Base-by-base conservation (phyloP, 169 alveolate genomes). In the Plasmodium malariae region DNA sequence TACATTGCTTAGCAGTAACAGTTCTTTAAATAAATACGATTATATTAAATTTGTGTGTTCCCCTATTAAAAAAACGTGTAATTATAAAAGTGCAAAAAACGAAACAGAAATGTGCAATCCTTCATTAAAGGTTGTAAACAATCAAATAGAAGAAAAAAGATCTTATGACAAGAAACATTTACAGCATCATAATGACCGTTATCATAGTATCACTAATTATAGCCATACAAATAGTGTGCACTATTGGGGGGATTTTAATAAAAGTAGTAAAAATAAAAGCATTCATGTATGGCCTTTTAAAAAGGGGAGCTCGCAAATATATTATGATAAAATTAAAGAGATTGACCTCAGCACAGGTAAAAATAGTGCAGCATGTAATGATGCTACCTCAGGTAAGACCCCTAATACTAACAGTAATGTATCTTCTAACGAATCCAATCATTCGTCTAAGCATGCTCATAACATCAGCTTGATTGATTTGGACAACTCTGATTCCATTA, bases 11-110 rank as follows among this genome's bases (percentile, higher is more conserved):
- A 62, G 17, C 21, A 40, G 51, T 24, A 34, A 36, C 71, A 43
- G 36, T 54, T 49, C 83, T 21, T 65, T 83, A 40, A 67, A 83
- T 60, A 83, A 83, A 83, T 83, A 83, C 19, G 91, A 83, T 67
- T 83, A 67, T 68, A 83, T 83, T 83, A 57, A 85, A 67, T 67
- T 40, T 65, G 83, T 83, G 3, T 83, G 91, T 67, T 83, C 91
- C 4, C 91, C 91, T 4, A 65, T n/a, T 43, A 83, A 83, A 51
- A 74, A 36, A 43, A 12, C 21, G 28, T 26, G 28, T 28, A 70
- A 83, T 17, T 37, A 83, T 60, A 83, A 57, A 51, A 74, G 32
- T 36, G 34, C 26, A 74, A 59, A 26, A 4, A 37, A 30, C 60
- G 70, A 51, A 43, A 67, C 11, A 34, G 43, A 67, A 28, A 36